These are phyloP conservation scores for Euclidium syriacum DNA, from an alignment of 345 rosid genomes.

Conservation along the genomic window DNA sequence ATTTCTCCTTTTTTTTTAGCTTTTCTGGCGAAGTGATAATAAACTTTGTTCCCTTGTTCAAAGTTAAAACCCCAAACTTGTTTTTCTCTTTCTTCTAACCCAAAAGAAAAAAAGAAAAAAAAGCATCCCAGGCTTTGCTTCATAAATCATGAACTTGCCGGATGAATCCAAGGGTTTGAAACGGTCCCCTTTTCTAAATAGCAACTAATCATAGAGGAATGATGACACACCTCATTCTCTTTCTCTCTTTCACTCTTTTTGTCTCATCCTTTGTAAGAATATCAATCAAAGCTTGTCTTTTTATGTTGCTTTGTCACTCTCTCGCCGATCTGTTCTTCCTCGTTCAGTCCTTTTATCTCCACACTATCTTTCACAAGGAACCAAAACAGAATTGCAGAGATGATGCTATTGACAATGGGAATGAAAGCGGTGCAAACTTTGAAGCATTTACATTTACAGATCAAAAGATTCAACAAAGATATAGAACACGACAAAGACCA, in stretches of 20 bases:
- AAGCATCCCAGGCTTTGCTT: slow-evolving; percentile 7
- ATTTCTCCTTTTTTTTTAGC: slow-evolving; percentile 1
- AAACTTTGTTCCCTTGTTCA: slow-evolving; percentile 21
- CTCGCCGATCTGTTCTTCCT: slow-evolving; percentile 32
- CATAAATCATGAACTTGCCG: neutral
- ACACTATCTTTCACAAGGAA: neutral
- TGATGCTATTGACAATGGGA: slow-evolving; percentile 33
- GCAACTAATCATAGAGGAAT: slow-evolving; percentile 32
- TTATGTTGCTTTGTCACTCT: slow-evolving; percentile 26
- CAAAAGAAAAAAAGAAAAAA: neutral
- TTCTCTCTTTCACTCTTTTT: slow-evolving; percentile 21
- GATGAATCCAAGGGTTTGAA: slow-evolving; percentile 20
- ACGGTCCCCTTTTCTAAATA: slow-evolving; percentile 29
- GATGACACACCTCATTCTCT: slow-evolving; percentile 25
- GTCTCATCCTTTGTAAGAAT: slow-evolving; percentile 17
- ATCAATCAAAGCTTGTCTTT: slow-evolving; percentile 16
- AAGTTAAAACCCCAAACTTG: neutral
- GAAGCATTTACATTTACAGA: neutral
- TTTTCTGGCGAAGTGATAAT: slow-evolving; percentile 21
- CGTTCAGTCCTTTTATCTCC: slow-evolving; percentile 22
- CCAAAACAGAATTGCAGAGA: slow-evolving; percentile 9
- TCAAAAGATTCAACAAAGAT: slow-evolving; percentile 7
- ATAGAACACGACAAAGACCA: slow-evolving; percentile 23
- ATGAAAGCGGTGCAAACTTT: slow-evolving; percentile 17
- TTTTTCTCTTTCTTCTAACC: neutral